A percentile compares a stretch with the other conserved stretches of the same genome.
Evolutionary conservation across 164 flowering plant genomes (phyloP).

Genomic region (Annona cherimola): DNA sequence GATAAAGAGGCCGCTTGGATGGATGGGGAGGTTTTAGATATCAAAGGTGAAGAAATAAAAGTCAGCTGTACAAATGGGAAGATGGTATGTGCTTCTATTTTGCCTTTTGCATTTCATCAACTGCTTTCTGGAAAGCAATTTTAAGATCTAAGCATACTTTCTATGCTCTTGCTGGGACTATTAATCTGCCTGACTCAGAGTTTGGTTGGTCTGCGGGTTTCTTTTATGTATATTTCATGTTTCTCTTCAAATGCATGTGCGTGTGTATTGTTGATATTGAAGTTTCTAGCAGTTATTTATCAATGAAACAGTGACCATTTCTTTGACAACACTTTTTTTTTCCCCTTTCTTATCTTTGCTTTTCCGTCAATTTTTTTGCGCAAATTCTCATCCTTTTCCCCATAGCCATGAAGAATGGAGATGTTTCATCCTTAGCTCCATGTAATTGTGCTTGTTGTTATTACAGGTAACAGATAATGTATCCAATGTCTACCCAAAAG

Average conservation of each 20-base stretch:
- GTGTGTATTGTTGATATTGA: too few species aligned
- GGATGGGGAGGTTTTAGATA: slow-evolving; percentile 74
- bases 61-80: slow-evolving; percentile 57
- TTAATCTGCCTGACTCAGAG: too few species aligned
- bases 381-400: neutral
- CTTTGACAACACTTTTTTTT: neutral
- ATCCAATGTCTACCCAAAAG: slow-evolving; percentile 66
- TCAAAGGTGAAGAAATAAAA: slow-evolving; percentile 49
- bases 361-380: too few species aligned
- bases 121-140: neutral
- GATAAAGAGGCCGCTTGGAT: slow-evolving; percentile 78
- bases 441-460: neutral
- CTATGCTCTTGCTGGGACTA: too few species aligned
- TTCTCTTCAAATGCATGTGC: neutral
- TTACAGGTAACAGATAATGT: slow-evolving; percentile 67
- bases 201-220: too few species aligned
- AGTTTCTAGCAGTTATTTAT: too few species aligned
- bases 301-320: neutral
- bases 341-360: too few species aligned
- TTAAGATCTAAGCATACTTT: too few species aligned
- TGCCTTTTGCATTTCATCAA: too few species aligned
- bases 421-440: neutral
- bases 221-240: neutral
- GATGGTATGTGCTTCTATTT: too few species aligned
- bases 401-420: neutral